Evolutionary conservation across 495 filamentous ascomycete genomes (phyloP).

Genomic region (Annulohypoxylon moriforme): DNA sequence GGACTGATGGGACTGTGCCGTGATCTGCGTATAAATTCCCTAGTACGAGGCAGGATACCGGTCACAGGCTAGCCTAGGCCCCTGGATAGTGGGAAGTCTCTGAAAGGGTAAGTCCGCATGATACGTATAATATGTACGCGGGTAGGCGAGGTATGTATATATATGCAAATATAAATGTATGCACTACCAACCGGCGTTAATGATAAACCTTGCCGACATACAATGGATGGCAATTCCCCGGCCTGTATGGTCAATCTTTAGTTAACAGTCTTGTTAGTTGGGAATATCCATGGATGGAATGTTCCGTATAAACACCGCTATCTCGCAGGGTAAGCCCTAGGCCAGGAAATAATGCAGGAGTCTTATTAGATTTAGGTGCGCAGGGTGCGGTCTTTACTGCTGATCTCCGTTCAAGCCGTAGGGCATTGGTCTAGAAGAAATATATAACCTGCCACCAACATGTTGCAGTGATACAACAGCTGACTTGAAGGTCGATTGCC

Average conservation of each 20-base stretch:
- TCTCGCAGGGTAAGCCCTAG: conserved; percentile 32
- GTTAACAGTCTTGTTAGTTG: conserved; percentile 2
- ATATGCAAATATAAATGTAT: not conserved
- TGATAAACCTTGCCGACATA: not conserved
- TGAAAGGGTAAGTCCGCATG: conserved; percentile 7
- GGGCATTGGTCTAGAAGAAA: not conserved
- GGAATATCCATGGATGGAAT: too few species aligned
- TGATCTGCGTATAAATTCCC: conserved; percentile 36
- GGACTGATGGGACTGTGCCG: conserved; percentile 30
- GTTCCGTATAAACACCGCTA: conserved; percentile 6
- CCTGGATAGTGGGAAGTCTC: not conserved
- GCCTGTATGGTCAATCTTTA: not conserved
- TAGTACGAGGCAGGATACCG: conserved; percentile 7
- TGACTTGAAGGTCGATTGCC: conserved; percentile 5
- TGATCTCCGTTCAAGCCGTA: conserved; percentile 4
- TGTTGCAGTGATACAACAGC: conserved; percentile 1
- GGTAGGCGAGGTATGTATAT: not conserved
- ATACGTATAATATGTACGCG: conserved; percentile 2
- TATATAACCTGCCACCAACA: not conserved
- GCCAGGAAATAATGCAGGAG: conserved; percentile 12
- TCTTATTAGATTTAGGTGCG: conserved; percentile 13
- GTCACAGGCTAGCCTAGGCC: conserved; percentile 31
- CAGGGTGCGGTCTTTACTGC: conserved; percentile 3
- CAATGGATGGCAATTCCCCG: not conserved
- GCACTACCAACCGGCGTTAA: conserved; percentile 8